A percentile compares a stretch with the other conserved stretches of the same genome.
Conservation (phyloP, 108 stramenopile species). For the Cyclotella cryptica region DNA sequence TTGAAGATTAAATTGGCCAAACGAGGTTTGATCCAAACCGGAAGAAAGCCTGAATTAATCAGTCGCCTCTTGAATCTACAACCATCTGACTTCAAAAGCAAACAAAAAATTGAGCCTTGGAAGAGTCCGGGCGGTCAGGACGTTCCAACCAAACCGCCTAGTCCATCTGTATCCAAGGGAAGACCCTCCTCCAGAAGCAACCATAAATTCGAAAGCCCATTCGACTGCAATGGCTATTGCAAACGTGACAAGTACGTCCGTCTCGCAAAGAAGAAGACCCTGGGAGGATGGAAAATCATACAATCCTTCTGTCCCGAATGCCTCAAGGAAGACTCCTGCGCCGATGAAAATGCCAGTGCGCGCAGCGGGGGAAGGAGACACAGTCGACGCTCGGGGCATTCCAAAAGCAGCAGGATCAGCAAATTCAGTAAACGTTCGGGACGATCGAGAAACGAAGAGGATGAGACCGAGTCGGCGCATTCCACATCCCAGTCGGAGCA, state of each 20-base stretch:
- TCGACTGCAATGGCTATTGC: constrained; percentile 39
- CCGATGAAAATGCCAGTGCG: constrained; percentile 5
- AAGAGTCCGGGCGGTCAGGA: too few species aligned
- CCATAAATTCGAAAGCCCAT: constrained; percentile 27
- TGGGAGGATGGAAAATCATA: constrained; percentile 47
- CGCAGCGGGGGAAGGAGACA: constrained; percentile 7
- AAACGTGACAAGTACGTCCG: constrained; percentile 26
- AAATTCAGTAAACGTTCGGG: constrained; percentile 5
- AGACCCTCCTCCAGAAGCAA: not conserved
- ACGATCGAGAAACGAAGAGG: not conserved
- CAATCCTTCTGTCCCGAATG: constrained; percentile 43
- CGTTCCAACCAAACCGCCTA: constrained; percentile 17
- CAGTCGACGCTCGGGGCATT: constrained; percentile 21
- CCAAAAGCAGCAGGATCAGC: constrained; percentile 28
- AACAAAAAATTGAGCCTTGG: too few species aligned
- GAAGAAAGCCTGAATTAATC: too few species aligned
- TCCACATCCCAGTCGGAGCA: constrained; percentile 16
- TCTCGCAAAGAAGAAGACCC: constrained; percentile 39
- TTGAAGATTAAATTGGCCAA: too few species aligned
- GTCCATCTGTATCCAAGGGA: constrained; percentile 9
- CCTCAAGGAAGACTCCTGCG: constrained; percentile 19
- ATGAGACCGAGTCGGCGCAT: constrained; percentile 20
- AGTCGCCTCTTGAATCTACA: too few species aligned
- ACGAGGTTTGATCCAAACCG: too few species aligned
- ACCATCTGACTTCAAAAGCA: too few species aligned